Base-by-base conservation (phyloP, 2,329 filamentous ascomycete genomes). In the Ophiostoma ulmi region DNA sequence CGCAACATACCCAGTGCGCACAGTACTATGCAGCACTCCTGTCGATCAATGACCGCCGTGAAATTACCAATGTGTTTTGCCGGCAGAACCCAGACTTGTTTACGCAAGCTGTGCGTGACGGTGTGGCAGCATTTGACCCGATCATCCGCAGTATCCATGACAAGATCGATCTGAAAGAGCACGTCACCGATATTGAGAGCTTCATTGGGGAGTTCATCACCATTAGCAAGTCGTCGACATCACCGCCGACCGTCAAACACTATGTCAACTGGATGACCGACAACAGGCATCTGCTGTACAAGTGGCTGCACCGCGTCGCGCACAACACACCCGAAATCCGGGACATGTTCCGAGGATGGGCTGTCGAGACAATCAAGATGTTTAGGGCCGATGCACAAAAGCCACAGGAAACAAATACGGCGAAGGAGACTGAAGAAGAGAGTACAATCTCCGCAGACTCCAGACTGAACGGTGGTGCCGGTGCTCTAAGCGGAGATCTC, bases 201-300 rank as follows among this genome's bases (percentile, higher is more conserved):
- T 93, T 95, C 75, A 77, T 94, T 31, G 85, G 86, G 6, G 91
- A 93, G 73, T 85, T 94, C 71, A 87, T 95, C 77, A 87, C 87
- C 73, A 81, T 83, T 3, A 83, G 82, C 75, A 84, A 83, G 73
- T 48, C 64, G 38, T 39, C 38, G 10, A 70, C 63, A 74, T 76
- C 69, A n/a, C 75, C 80, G 63, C 87, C 90, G 0, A 88, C 85
- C 0, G 89, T 93, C 0, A 87, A 91, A 73, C 91, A 94, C 75
- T 94, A 89, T 73, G 88, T 93, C 10, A 79, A 83, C 17, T 79
- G 94, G 1, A 79, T 94, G 17, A 84, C 85, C 73, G 86, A 86
- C 70, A 90, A 94, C 75, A 84, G 87, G 52, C 81, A 82, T 1
- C 82, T 88, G 2, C 80, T 87, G 65, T 92, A 92, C 79, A 87